Conservation (phyloP, 2,329 filamentous ascomycete species). For the Aureobasidium namibiae region DNA sequence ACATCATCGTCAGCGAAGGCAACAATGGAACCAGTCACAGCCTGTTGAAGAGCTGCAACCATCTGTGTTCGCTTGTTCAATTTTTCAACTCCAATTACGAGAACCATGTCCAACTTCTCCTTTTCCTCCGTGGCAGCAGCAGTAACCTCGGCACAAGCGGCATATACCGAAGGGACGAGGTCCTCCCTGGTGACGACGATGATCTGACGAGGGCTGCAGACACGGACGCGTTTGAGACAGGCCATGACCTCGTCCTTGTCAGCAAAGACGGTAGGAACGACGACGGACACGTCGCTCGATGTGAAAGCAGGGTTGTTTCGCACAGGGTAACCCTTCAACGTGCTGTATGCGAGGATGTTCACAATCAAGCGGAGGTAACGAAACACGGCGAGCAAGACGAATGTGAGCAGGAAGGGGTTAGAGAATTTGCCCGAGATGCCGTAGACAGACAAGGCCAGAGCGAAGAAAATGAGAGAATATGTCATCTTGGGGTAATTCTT, state of each 20-base stretch:
- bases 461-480: background rate
- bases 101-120: slow-evolving; percentile 15
- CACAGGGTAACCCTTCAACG: slow-evolving; percentile 23
- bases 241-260: slow-evolving; percentile 21
- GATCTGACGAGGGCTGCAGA: slow-evolving; percentile 20
- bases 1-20: slow-evolving; percentile 31
- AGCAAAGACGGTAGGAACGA: slow-evolving; percentile 29
- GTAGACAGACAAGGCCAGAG: background rate
- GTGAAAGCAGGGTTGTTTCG: slow-evolving; percentile 20
- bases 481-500: background rate
- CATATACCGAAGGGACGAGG: slow-evolving; percentile 18
- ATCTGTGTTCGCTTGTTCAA: slow-evolving; percentile 29
- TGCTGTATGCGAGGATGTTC: slow-evolving; percentile 21
- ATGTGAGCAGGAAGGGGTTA: slow-evolving; percentile 8
- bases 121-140: slow-evolving; percentile 7
- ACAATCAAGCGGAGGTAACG: slow-evolving; percentile 25
- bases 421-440: background rate
- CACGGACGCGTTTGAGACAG: slow-evolving; percentile 22
- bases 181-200: slow-evolving; percentile 23
- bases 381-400: slow-evolving; percentile 18
- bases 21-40: slow-evolving; percentile 21
- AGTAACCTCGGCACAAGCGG: background rate
- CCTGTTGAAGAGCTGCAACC: slow-evolving; percentile 22
- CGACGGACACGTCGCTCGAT: slow-evolving; percentile 23
- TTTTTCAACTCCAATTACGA: slow-evolving; percentile 25